Conservation (phyloP, 2,329 filamentous ascomycete species). For the Curvularia sp. region DNA sequence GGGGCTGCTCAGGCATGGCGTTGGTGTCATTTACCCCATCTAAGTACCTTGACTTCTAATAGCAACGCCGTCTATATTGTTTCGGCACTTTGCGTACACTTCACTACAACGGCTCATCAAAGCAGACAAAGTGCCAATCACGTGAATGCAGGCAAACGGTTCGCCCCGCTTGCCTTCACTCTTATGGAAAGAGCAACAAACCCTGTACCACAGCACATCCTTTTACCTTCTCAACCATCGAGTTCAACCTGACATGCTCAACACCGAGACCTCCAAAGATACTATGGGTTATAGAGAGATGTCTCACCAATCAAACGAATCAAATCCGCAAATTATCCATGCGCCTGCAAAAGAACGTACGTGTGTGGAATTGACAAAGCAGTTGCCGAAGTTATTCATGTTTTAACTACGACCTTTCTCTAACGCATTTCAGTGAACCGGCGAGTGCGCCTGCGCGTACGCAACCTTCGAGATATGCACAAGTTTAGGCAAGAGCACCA, state of each 20-base stretch:
- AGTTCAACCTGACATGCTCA: neutral
- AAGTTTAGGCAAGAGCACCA: constrained; percentile 7
- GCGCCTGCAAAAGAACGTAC: constrained; percentile 7
- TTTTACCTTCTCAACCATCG: neutral
- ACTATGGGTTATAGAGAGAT: neutral
- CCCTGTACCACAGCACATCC: neutral
- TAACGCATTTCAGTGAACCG: constrained; percentile 11
- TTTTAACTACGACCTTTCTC: neutral
- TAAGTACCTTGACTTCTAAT: too few relatives aligned
- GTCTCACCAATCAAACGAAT: constrained; percentile 1
- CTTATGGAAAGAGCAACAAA: neutral
- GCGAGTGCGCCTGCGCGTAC: constrained; percentile 7
- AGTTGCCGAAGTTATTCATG: neutral
- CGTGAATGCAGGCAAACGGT: constrained; percentile 13
- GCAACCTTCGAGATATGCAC: constrained; percentile 9
- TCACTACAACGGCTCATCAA: neutral
- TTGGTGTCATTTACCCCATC: too few relatives aligned
- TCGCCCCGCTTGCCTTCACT: constrained; percentile 15
- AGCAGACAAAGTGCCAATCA: constrained; percentile 1
- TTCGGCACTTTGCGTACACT: neutral
- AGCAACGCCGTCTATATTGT: neutral
- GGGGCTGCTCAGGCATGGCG: too few relatives aligned
- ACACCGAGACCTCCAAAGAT: neutral
- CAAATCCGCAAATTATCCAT: neutral
- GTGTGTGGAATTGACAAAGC: constrained; percentile 4